Evolutionary conservation across 83 land plant genomes (phyloP).

Genomic region (Isoetes engelmannii): DNA sequence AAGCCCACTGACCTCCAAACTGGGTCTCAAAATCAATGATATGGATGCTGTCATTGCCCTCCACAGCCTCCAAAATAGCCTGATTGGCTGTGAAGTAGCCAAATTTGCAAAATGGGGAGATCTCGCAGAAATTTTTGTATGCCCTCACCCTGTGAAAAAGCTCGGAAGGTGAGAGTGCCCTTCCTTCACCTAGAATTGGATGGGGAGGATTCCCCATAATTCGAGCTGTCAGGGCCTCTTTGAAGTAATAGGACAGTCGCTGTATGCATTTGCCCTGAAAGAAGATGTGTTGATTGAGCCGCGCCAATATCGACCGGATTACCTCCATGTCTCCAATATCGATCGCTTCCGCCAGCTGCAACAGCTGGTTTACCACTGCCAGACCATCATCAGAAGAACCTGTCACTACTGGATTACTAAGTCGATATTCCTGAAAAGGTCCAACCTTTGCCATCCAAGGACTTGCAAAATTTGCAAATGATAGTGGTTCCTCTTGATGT

Average conservation of each 20-base stretch:
- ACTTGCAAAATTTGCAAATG: background rate
- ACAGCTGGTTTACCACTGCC: constrained; percentile 7
- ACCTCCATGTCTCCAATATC: constrained; percentile 2
- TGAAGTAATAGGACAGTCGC: constrained; percentile 16
- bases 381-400: constrained; percentile 9
- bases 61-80: constrained; percentile 6
- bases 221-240: constrained; percentile 13
- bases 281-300: constrained; percentile 16
- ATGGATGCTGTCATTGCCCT: constrained; percentile 12
- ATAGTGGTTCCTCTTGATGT: too few relatives aligned
- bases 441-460: background rate
- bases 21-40: constrained; percentile 3
- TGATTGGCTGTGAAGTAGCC: constrained; percentile 6
- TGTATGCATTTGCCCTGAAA: constrained; percentile 14
- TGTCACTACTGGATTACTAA: background rate
- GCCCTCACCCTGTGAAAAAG: constrained; percentile 2
- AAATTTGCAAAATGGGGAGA: constrained; percentile 3
- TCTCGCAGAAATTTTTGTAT: background rate
- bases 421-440: background rate
- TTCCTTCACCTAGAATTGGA: background rate
- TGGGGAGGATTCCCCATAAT: constrained; percentile 4
- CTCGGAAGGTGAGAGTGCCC: background rate
- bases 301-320: constrained; percentile 18
- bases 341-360: constrained; percentile 10
- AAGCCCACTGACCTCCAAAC: constrained; percentile 11